Conservation (phyloP, 139 green algal species). For the Tetradesmus lagerheimii region DNA sequence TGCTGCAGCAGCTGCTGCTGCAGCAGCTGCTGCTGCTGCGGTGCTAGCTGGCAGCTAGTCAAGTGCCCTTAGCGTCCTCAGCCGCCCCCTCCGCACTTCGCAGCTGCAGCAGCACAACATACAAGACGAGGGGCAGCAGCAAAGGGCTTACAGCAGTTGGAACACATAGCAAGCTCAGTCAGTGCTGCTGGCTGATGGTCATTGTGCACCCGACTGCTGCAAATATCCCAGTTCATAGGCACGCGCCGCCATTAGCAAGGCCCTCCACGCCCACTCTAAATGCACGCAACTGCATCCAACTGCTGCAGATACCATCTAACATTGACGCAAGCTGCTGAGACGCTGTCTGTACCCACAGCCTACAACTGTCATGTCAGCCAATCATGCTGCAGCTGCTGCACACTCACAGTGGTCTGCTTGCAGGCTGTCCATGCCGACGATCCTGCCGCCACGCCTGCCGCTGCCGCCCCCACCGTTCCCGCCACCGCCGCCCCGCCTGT, state of each 20-base stretch:
- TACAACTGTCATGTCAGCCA: too few species aligned
- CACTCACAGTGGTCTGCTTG: constrained; percentile 41
- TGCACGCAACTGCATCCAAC: too few species aligned
- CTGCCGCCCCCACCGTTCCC: neutral
- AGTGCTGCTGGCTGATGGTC: too few species aligned
- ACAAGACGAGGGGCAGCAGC: neutral
- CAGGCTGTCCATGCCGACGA: constrained; percentile 9
- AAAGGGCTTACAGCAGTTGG: too few species aligned
- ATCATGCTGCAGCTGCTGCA: neutral
- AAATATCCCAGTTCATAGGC: too few species aligned
- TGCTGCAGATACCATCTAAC: too few species aligned
- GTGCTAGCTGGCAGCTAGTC: constrained; percentile 15
- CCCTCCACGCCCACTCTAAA: too few species aligned
- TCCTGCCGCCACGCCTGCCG: constrained; percentile 3
- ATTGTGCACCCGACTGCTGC: too few species aligned
- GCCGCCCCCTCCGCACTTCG: constrained; percentile 31
- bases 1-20: constrained; percentile 14
- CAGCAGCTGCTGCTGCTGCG: constrained; percentile 9
- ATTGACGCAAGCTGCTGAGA: too few species aligned
- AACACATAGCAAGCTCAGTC: too few species aligned
- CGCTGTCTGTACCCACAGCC: too few species aligned
- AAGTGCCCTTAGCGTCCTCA: constrained; percentile 47
- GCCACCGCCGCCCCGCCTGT: neutral
- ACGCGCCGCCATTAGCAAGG: too few species aligned
- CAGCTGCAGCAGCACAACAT: constrained; percentile 20